phyloP scores from a whole-genome alignment of 371 early-diverging fungal genomes.

The Saksenaea vasiformis region DNA sequence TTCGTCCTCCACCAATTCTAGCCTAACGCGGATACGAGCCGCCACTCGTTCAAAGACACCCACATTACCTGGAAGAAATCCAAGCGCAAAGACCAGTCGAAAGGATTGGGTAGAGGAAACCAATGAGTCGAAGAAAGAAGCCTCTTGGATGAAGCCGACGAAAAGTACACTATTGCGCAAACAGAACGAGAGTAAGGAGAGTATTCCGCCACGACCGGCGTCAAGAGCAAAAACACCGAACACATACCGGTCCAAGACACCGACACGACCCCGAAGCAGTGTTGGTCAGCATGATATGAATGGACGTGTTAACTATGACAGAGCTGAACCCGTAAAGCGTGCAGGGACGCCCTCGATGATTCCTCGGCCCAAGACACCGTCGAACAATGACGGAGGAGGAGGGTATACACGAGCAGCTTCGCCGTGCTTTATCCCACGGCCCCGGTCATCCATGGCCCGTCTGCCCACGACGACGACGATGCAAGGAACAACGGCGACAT shows the following conservation, averaged over 20 bases:
- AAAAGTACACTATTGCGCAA: constrained; percentile 29
- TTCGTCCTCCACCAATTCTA: constrained; percentile 12
- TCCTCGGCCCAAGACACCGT: constrained; percentile 50
- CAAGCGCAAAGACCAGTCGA: constrained; percentile 10
- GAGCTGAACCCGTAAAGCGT: constrained; percentile 9
- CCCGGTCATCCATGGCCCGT: constrained; percentile 23
- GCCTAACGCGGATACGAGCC: neutral
- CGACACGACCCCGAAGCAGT: constrained; percentile 36
- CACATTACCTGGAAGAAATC: neutral
- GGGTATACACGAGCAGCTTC: constrained; percentile 17
- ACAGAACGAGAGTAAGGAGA: constrained; percentile 7
- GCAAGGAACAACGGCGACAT: constrained; percentile 6
- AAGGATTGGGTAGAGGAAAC: constrained; percentile 4
- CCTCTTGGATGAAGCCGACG: constrained; percentile 34
- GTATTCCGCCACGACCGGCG: constrained; percentile 1
- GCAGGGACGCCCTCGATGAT: constrained; percentile 49
- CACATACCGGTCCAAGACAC: constrained; percentile 19
- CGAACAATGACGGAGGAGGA: neutral
- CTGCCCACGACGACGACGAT: constrained; percentile 32
- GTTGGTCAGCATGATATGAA: constrained; percentile 21
- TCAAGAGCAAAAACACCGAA: constrained; percentile 10
- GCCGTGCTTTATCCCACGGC: constrained; percentile 35
- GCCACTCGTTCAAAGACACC: constrained; percentile 12
- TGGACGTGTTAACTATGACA: neutral
- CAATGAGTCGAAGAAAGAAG: constrained; percentile 10